Conservation (phyloP, 768 basidiomycete species). For the Favolaschia claudopus region DNA sequence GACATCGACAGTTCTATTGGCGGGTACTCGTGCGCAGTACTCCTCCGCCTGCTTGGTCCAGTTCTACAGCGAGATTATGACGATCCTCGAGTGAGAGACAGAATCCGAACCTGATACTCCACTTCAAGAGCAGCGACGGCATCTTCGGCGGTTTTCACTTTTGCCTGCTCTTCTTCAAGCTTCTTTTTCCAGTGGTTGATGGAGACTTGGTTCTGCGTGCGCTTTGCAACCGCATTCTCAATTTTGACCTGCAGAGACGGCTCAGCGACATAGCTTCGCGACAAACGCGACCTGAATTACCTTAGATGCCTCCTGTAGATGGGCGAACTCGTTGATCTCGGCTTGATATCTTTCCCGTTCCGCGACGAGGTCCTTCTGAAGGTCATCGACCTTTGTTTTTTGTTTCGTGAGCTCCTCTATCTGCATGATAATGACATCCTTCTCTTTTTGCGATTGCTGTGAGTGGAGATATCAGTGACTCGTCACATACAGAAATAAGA, state of each 20-base stretch:
- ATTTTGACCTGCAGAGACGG: constrained; percentile 53
- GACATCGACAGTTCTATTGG: constrained; percentile 62
- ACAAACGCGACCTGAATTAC: constrained; percentile 56
- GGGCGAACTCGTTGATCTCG: constrained; percentile 61
- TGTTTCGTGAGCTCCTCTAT: constrained; percentile 52
- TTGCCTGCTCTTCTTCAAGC: constrained; percentile 54
- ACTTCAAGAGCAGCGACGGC: constrained; percentile 58
- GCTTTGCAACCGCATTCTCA: constrained; percentile 53
- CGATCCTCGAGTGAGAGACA: not conserved
- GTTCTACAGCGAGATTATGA: constrained; percentile 43
- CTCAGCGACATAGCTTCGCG: not conserved
- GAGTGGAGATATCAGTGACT: not conserved
- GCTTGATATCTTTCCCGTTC: constrained; percentile 55
- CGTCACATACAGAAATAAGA: not conserved
- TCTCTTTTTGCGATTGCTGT: constrained; percentile 66
- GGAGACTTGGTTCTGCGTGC: constrained; percentile 58
- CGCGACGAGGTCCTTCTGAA: constrained; percentile 50
- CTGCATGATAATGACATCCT: constrained; percentile 54
- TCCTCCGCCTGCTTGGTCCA: constrained; percentile 72
- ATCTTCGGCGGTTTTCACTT: constrained; percentile 53
- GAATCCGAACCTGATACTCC: constrained; percentile 64
- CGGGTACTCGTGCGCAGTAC: constrained; percentile 64
- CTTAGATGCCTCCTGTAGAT: constrained; percentile 45
- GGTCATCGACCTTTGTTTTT: constrained; percentile 55
- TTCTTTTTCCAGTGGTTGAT: constrained; percentile 60